Evolutionary conservation across 257 asterid genomes (phyloP), one percentile per base, ranked within the genome.

Genomic region (Petrea volubilis): DNA sequence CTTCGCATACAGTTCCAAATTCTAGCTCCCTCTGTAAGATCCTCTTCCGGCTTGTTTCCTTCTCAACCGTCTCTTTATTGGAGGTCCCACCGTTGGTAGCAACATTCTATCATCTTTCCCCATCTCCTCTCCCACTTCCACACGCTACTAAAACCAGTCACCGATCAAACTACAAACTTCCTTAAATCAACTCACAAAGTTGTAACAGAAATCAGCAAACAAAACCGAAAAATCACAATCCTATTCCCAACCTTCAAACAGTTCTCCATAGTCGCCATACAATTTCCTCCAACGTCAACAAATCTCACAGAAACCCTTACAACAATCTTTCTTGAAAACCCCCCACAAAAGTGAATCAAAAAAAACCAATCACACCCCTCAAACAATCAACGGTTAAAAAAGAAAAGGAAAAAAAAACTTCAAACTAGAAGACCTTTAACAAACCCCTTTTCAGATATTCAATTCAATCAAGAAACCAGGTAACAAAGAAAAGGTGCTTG

Each of bases 21-120:
- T 81, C 96, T 94, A 94, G 80, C 99, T 94, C 66, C 99, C 97
- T 71, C 99, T 88, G 79, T 94, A 94, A 72, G 99, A 94, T 80
- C 99, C 99, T 88, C 99, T 91, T 41, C 99, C 99, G 10, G 99
- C 99, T 73, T 94, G 99, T 80, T 94, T 94, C 92, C 97, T 89
- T 81, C 97, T 88, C 91, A 94, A 74, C 81, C 91, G 80, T 84
- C 97, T 87, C 86, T 91, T 90, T 78, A 94, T 91, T 57, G 95
- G 97, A 81, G 99, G 99, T 43, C 99, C 97, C 70, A 89, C 97
- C 18, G 96, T 89, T 23, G 97, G 96, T 63, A 94, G 84, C 79
- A 93, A 81, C 92, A 86, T 79, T 28, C 83, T 76, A 80, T 91
- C 99, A 79, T 81, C 85, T 78, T 73, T 82, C 86, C 85, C 86